Evolutionary conservation across 768 basidiomycete species (phyloP).

Genomic region (Xerocomellus amylosporus): DNA sequence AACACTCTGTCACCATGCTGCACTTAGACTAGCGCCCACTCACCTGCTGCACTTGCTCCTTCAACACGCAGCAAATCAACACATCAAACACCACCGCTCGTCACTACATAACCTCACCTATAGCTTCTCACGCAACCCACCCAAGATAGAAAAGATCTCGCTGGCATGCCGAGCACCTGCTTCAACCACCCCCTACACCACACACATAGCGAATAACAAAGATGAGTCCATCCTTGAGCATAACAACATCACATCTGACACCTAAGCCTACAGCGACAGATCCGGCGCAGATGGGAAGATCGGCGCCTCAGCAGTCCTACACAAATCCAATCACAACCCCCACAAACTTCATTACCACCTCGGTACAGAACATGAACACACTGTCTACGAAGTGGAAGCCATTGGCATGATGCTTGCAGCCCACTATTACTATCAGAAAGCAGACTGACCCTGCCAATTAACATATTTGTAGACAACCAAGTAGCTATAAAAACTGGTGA

Average conservation of each 20-base stretch:
- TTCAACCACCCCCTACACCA: background rate
- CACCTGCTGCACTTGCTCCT: background rate
- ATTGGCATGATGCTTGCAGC: background rate
- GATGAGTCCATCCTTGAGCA: too few species aligned
- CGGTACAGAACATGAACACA: background rate
- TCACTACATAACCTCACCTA: background rate
- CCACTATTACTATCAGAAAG: background rate
- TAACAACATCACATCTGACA: too few species aligned
- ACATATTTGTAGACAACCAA: background rate
- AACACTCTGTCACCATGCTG: background rate
- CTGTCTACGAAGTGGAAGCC: background rate
- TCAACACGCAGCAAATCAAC: background rate
- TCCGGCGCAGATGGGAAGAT: too few species aligned
- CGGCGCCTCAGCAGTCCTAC: background rate
- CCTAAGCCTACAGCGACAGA: too few species aligned
- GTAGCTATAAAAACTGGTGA: background rate
- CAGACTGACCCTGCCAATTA: background rate
- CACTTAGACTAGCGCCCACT: background rate
- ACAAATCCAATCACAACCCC: accelerated
- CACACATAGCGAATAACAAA: background rate
- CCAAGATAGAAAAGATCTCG: background rate
- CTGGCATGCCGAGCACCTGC: too few species aligned
- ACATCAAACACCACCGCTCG: background rate
- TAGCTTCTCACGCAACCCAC: background rate
- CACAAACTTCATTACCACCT: background rate